Percentiles rank a stretch among this genome's conserved stretches.
Conservation (phyloP, 805 yeast species). For the Lipomyces yamanashiensis region DNA sequence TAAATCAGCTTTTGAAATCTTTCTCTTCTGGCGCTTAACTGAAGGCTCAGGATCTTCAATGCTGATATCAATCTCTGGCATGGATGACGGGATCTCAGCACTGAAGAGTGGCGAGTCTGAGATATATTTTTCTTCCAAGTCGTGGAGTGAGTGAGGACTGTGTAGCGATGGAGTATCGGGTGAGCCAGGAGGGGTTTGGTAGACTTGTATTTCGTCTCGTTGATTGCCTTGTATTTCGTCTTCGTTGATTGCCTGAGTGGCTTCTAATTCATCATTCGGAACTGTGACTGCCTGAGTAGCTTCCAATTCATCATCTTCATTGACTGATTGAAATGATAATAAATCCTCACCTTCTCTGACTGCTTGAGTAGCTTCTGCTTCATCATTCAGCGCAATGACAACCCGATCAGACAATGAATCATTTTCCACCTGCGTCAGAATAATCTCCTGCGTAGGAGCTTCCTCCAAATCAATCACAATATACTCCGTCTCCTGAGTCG, state of each 20-base stretch:
- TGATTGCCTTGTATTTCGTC: background rate
- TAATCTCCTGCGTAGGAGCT: too few relatives aligned
- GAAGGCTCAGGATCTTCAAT: too few relatives aligned
- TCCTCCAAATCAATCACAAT: too few relatives aligned
- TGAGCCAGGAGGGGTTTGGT: conserved; percentile 2
- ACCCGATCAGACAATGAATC: too few relatives aligned
- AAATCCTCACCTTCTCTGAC: too few relatives aligned
- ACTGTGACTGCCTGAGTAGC: too few relatives aligned
- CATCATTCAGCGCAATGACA: too few relatives aligned
- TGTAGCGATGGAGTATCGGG: background rate
- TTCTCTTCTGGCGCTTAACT: background rate
- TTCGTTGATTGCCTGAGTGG: background rate
- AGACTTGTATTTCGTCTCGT: conserved; percentile 2
- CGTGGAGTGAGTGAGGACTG: background rate
- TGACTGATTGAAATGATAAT: too few relatives aligned
- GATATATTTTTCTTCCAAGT: background rate
- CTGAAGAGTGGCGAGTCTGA: background rate
- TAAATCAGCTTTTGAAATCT: background rate
- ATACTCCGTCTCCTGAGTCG: too few relatives aligned
- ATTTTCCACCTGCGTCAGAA: too few relatives aligned
- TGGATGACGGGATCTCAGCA: background rate
- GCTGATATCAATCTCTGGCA: background rate
- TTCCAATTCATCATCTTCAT: too few relatives aligned
- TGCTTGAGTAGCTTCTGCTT: too few relatives aligned
- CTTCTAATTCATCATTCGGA: background rate